Evolutionary conservation across 257 asterid genomes (phyloP).

Genomic region (Phtheirospermum japonicum): DNA sequence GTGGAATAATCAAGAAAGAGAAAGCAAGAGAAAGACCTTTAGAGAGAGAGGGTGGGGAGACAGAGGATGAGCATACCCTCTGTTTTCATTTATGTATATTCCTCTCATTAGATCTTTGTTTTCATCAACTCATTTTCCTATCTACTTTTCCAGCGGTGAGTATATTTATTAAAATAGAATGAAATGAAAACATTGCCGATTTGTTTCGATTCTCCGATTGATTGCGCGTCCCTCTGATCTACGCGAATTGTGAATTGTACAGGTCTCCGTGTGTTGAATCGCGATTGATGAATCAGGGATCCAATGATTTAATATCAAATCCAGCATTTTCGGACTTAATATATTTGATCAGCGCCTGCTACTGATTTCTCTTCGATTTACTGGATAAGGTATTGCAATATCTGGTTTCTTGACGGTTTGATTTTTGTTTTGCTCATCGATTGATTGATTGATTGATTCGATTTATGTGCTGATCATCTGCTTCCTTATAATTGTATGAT

Average conservation of each 20-base stretch:
- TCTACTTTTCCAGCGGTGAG: no score
- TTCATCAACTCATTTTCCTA: conserved; percentile 31
- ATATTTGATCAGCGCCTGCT: conserved; percentile 55
- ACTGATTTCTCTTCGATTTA: conserved; percentile 46
- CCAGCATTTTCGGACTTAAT: conserved; percentile 45
- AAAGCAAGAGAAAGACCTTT: conserved; percentile 25
- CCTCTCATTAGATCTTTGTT: conserved; percentile 71
- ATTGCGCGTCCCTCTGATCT: conserved; percentile 45
- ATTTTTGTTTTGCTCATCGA: conserved; percentile 33
- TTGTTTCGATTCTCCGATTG: conserved; percentile 27
- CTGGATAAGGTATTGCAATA: conserved; percentile 54
- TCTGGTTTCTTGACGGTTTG: conserved; percentile 6
- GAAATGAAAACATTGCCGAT: conserved; percentile 20
- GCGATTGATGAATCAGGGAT: conserved; percentile 5
- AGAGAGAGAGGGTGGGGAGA: conserved; percentile 39
- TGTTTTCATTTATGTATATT: conserved; percentile 51
- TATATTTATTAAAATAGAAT: no score
- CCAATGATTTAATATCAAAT: conserved; percentile 43
- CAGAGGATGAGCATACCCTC: conserved; percentile 64
- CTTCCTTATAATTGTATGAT: conserved; percentile 7
- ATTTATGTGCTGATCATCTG: conserved; percentile 26
- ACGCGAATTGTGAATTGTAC: conserved; percentile 41
- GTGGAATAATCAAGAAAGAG: conserved; percentile 29
- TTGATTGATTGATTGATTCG: conserved; percentile 27
- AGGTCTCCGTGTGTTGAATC: conserved; percentile 30